Base-by-base conservation (phyloP, 169 alveolate genomes). In the Plasmodium cynomolgi region DNA sequence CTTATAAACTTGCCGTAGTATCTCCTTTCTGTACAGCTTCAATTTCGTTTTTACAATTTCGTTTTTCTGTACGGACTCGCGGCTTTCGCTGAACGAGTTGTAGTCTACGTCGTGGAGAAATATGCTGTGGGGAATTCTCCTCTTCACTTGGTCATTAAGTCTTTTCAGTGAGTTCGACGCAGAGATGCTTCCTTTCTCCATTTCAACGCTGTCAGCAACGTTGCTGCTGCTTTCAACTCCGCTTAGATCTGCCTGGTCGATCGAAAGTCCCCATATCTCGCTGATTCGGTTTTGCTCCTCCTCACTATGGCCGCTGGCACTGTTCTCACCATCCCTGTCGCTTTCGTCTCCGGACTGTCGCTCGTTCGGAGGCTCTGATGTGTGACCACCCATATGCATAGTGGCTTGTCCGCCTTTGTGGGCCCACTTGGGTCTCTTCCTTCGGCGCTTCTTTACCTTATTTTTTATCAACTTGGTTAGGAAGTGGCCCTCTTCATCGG, bases 221-320 rank as follows among this genome's bases (percentile, higher is more conserved):
- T 11, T 15, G 17, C 62, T 50, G 62, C 62, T 29, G 37, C 77
- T 68, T 1, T 68, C 77, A 20, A 1, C 33, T 23, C 26, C 77
- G 47, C 34, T 68, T 20, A 84, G 29, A 1, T 84, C 83, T 33
- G 15, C 83, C 26, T 84, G 80, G 56, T 84, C 75, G n/a, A 84
- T 84, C 11, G 92, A 84, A 6, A 84, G 8, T 17, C 75, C 92
- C 92, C 92, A 84, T n/a, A 84, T 41, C 47, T 72, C 79, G 54
- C 33, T 72, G 9, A 84, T 56, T 33, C 73, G 33, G n/a, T 31
- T 84, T 9, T 62, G 26, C 1, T 56, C 54, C 17, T 85, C 84
- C n/a, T 33, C 54, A 26, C 23, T 50, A 41, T 17, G 1, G 72
- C n/a, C 26, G 7, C 33, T 62, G 6, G 3, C 54, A 3, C 3